phyloP scores from a whole-genome alignment of 257 asterid genomes.

The Pogostemon cablin region DNA sequence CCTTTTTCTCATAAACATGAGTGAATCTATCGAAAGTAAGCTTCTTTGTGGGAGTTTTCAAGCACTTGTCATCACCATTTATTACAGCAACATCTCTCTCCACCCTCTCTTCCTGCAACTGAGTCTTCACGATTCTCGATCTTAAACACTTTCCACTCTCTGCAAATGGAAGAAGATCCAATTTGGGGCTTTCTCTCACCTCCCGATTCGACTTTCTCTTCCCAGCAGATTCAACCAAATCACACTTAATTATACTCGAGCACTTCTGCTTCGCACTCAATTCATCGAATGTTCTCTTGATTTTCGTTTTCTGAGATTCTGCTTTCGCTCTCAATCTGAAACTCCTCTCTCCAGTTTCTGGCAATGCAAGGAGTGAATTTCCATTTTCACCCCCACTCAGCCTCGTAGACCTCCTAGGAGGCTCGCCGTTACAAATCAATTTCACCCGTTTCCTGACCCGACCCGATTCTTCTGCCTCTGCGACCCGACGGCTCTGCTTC shows the following conservation, averaged over 20 bases:
- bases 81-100: slow-evolving; percentile 14
- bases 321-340: slow-evolving; percentile 42
- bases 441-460: slow-evolving; percentile 33
- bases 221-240: not conserved
- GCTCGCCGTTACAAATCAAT: not conserved
- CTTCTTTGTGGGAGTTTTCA: slow-evolving; percentile 16
- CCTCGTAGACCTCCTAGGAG: slow-evolving; percentile 37
- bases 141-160: slow-evolving; percentile 27
- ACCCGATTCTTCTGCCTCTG: slow-evolving; percentile 28
- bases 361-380: slow-evolving; percentile 35
- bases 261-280: slow-evolving; percentile 18
- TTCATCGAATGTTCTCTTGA: slow-evolving; percentile 18
- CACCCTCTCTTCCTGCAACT: slow-evolving; percentile 23
- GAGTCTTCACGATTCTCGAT: slow-evolving; percentile 4
- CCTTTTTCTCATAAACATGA: slow-evolving; percentile 1
- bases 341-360: slow-evolving; percentile 34
- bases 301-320: slow-evolving; percentile 8
- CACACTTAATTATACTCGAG: slow-evolving; percentile 22
- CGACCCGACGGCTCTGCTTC: slow-evolving; percentile 36
- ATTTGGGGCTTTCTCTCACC: not conserved
- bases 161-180: slow-evolving; percentile 2
- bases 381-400: slow-evolving; percentile 32
- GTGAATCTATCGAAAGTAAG: not conserved
- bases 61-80: slow-evolving; percentile 14
- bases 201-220: too few species aligned